Evolutionary conservation across 2,329 filamentous ascomycete species (phyloP), one percentile per base, ranked within the genome.

Genomic region (Niveomyces coronatus): DNA sequence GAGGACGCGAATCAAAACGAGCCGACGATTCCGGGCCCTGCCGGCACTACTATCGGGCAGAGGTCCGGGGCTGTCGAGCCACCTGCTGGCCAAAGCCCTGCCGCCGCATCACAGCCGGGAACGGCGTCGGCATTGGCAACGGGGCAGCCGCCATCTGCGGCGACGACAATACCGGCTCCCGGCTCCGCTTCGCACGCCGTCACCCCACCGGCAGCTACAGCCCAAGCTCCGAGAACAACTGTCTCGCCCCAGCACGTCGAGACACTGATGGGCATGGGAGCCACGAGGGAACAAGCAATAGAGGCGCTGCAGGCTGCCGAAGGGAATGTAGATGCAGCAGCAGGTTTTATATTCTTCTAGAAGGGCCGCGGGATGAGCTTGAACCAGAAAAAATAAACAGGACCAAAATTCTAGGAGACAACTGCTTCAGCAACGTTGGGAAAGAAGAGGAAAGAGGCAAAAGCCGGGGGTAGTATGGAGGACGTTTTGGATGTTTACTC

Each of bases 261-360:
- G 36, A 81, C 82, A 51, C 74, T 96, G 26, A 71, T 82, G 33
- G 74, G 77, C 32, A 68, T 96, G 47, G 88, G 89, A 0, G 87
- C 91, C 47, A 75, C 79, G 2, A 71, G 80, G 37, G 73, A 82
- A 44, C 74, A 85, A 48, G 89, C 88, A 1, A 70, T 91, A 37
- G 77, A 82, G 43, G 87, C 88, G 3, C 65, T 98, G 36, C 76
- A 87, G 51, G 85, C 85, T 20, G 84, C 85, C 13, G 79, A 79
- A 15, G 89, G 91, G 15, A 85, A 96, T 52, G 76, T 95, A 7
- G 85, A 96, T 45, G 76, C 80, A 46, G 89, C 89, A n/a, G 88
- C 87, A 32, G 79, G 82, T 34, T 69, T 94, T 45, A 71, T 95
- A 37, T 85, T 79, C 46, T 58, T 55, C 41, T 55, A 46, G 24